Base-by-base conservation (phyloP, 768 basidiomycete species). In the Boletus tomentosulus region DNA sequence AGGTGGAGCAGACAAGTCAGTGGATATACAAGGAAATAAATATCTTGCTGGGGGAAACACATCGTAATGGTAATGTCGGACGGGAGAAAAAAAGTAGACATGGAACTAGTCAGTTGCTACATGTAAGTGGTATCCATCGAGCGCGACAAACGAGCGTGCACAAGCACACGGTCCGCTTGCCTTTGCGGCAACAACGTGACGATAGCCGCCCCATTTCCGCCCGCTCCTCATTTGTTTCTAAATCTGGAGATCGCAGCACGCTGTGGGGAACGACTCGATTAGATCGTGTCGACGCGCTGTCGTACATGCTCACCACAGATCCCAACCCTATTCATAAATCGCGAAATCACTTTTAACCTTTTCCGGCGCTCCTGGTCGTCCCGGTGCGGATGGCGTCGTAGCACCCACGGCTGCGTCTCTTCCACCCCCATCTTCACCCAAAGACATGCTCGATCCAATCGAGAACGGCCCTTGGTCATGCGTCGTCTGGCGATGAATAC, bases 401-500 rank as follows among this genome's bases (percentile, higher is more conserved):
- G 19, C 9, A 49, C 48, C 48, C 24, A 50, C 51, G 28, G 15
- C 43, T 35, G 42, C 15, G 1, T 48, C 53, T 49, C 46, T 51
- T 12, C 44, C 45, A 44, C 57, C 57, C 15, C 28, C 55, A 46
- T 3, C 31, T 56, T 57, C 66, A 41, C 51, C 47, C 30, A 46
- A 57, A 4, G 57, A 44, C 35, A 25, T 53, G 31, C 27, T 61
- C 35, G 51, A 50, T 41, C 50, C 57, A 7, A 66, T 56, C n/a
- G 56, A 35, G 16, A 59, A 28, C 39, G 39, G 45, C 6, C 41
- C 57, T n/a, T 60, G 60, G 4, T 58, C 56, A 37, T 50, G 51
- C 13, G 42, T 50, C 12, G 37, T 43, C 62, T 76, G 75, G 41
- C 78, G 73, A 63, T 86, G 84, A 55, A 85, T 72, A 57, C 85